Evolutionary conservation across 106 monocot genomes (phyloP), one percentile per base, ranked within the genome.

Genomic region (Gastrodia elata): DNA sequence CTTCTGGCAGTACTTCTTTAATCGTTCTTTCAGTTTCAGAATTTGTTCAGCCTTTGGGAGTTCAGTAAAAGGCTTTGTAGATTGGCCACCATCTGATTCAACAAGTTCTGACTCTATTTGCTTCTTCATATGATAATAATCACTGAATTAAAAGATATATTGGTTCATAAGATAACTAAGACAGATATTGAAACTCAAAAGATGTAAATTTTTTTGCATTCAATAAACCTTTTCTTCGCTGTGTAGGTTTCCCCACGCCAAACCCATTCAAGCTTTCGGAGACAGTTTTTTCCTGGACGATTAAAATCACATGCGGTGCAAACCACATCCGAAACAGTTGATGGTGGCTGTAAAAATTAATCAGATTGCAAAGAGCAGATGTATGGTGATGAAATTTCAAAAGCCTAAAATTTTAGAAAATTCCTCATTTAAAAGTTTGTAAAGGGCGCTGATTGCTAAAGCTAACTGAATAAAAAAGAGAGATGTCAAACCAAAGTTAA

Each of bases 271-370:
- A 97, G 97, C 71, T 88, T 90, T 39, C 97, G 79, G 13, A 97
- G 84, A 82, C 97, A 97, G 67, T 82, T 97, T 75, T 97, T 97
- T 69, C 90, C 97, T 65, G 97, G 97, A 58, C 92, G 93, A 80
- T 97, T 97, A 76, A 97, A 97, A 81, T 97, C 97, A 83, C 97
- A 97, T 39, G 97, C 92, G 38, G 97, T 97, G 65, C 97, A 97
- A 27, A 88, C 77, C 32, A 90, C 97, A 83, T 97, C 97, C 49
- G 97, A 80, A 73, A 97, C 92, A 75, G 93, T 88, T 41, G 97
- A 90, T 70, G 93, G 88, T 71, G 97, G 97, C 95, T 96, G 89
- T 33, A 86, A 74, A 40, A 57, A 37, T 52, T 5, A 38, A 30
- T 59, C 70, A 28, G 10, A 42, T 44, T n/a, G 38, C 61, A 67